Evolutionary conservation across 2,329 filamentous ascomycete species (phyloP).

Genomic region (Fusarium tricinctum): DNA sequence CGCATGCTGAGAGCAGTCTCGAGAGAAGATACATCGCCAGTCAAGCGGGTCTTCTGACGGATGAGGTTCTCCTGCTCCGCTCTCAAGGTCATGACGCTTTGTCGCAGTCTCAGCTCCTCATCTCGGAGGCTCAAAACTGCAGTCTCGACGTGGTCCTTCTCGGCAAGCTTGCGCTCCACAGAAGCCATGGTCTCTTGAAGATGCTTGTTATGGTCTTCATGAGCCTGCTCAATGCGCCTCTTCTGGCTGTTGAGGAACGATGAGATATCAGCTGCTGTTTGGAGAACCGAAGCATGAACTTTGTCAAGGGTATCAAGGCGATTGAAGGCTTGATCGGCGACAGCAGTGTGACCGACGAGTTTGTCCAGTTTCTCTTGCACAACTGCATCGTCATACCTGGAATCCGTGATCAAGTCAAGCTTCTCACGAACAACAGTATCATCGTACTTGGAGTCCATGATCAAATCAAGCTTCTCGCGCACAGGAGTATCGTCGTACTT

Average conservation of each 20-base stretch:
- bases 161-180: conserved; percentile 80
- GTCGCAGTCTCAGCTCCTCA: conserved; percentile 67
- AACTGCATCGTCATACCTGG: conserved; percentile 64
- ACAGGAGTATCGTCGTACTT: conserved; percentile 52
- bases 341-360: conserved; percentile 73
- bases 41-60: conserved; percentile 82
- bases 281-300: conserved; percentile 88
- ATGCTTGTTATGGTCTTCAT: conserved; percentile 82
- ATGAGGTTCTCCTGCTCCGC: conserved; percentile 81
- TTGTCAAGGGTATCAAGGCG: conserved; percentile 88
- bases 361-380: conserved; percentile 59
- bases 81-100: conserved; percentile 70
- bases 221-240: conserved; percentile 79
- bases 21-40: conserved; percentile 88
- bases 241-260: conserved; percentile 85
- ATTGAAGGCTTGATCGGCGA: conserved; percentile 76
- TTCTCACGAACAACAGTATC: conserved; percentile 52
- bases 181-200: conserved; percentile 84
- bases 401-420: conserved; percentile 48
- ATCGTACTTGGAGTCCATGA: conserved; percentile 55
- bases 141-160: conserved; percentile 73
- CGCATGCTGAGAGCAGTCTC: conserved; percentile 91
- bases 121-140: conserved; percentile 66
- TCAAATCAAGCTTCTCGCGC: conserved; percentile 57
- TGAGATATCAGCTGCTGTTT: conserved; percentile 86